A percentile compares a stretch with the other conserved stretches of the same genome.
phyloP scores from a whole-genome alignment of 305 asterid species.

The Fraxinus xanthoxyloides region DNA sequence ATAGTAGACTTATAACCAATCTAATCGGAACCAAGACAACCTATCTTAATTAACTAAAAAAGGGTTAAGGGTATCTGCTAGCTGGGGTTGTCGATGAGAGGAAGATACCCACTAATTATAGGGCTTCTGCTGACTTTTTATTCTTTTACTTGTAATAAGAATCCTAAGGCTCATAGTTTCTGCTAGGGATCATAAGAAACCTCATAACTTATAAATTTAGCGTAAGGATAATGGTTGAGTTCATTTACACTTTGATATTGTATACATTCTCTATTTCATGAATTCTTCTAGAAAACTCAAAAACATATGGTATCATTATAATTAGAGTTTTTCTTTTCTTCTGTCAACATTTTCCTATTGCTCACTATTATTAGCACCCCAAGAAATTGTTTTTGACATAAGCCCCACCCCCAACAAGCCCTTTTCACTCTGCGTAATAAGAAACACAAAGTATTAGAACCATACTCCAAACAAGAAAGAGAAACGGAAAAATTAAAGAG shows the following conservation, averaged over 20 bases:
- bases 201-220: background rate
- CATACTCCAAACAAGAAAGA: background rate
- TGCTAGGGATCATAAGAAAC: background rate
- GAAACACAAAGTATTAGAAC: background rate
- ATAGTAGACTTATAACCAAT: background rate
- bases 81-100: background rate
- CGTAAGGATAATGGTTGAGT: background rate
- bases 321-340: background rate
- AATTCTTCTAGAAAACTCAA: background rate
- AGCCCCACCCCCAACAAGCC: background rate
- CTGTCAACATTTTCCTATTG: background rate
- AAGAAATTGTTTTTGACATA: background rate
- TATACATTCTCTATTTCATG: background rate
- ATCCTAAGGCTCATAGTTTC: background rate
- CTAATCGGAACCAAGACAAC: background rate
- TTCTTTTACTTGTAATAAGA: background rate
- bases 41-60: background rate
- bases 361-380: background rate
- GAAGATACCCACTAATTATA: background rate
- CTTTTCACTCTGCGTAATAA: background rate
- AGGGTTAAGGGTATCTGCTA: background rate
- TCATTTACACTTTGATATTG: background rate
- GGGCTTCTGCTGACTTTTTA: background rate
- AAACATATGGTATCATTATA: background rate
- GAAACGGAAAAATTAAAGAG: background rate